Base-by-base conservation (phyloP, 2,329 filamentous ascomycete species). In the Fusarium brevicatenulatum region DNA sequence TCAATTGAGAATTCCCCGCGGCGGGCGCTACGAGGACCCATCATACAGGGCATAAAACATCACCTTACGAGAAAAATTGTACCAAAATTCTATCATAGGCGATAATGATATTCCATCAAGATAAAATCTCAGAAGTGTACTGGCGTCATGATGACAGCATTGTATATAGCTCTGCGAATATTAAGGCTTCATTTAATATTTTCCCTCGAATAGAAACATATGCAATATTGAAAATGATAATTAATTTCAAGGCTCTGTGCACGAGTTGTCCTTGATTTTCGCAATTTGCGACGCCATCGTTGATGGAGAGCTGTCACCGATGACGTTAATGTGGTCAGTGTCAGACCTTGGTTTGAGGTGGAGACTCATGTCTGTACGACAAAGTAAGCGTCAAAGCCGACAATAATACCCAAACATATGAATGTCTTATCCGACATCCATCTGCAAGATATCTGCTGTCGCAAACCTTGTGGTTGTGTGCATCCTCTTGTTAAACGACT, bases 201-300 rank as follows among this genome's bases (percentile, higher is more conserved):
- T 23, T 11, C 28, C 21, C n/a, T n/a, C 18, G 56, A 47, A 39
- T 44, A 72, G 52, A 64, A 70, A 37, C 19, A 50, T 59, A 55
- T 59, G 56, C 21, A 57, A 62, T 53, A 47, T 50, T 32, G 39
- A 43, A 46, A 50, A 50, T 15, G 9, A 54, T 11, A 43, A 62
- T 62, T 36, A 23, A 32, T 68, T 65, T 59, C 62, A 57, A 69
- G 71, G 50, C 63, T 63, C 62, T 40, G 30, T 46, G 66, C 43
- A 52, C 50, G 49, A 54, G 50, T 62, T 56, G 37, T 67, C 72
- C 72, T 75, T 74, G 72, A 73, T 75, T 74, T 63, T 60, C 57
- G 46, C 53, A 67, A 70, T 57, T 62, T 63, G 43, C 69, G 47
- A 64, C 65, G 69, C 72, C 47, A 74, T 70, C 34, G 36, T 72